Conservation (phyloP, 2,329 filamentous ascomycete genomes). For the Beauveria caledonica region DNA sequence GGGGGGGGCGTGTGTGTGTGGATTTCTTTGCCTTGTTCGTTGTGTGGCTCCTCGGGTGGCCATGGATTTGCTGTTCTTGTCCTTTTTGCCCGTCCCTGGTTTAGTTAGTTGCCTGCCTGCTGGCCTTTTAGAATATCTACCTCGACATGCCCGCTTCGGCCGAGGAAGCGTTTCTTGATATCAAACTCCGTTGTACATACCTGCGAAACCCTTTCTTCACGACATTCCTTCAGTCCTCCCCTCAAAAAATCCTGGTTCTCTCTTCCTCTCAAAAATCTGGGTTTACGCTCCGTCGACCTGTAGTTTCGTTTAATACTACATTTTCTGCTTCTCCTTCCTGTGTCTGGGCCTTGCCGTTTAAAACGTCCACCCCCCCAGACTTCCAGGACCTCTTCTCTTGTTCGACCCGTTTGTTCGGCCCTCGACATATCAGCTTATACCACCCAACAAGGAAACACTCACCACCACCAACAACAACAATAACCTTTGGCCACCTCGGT, state of each 20-base stretch:
- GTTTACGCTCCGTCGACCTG: not conserved
- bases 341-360: not conserved
- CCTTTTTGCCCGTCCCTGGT: not conserved
- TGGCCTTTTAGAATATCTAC: slow-evolving; percentile 10
- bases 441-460: not conserved
- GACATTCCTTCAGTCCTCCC: slow-evolving; percentile 11
- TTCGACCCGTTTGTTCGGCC: slow-evolving; percentile 12
- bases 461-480: not conserved
- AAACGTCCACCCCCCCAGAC: not conserved
- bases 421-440: slow-evolving; percentile 6
- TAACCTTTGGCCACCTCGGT: not conserved
- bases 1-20: too few species aligned
- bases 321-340: not conserved
- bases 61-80: not conserved
- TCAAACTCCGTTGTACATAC: slow-evolving; percentile 10
- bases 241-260: not conserved
- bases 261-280: slow-evolving; percentile 1
- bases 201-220: not conserved
- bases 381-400: not conserved
- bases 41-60: not conserved
- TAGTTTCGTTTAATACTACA: slow-evolving; percentile 8
- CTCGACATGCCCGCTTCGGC: slow-evolving; percentile 10
- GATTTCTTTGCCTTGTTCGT: not conserved
- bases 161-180: not conserved
- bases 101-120: not conserved